Conservation (phyloP, 495 filamentous ascomycete species). For the Trichoderma erinaceum region DNA sequence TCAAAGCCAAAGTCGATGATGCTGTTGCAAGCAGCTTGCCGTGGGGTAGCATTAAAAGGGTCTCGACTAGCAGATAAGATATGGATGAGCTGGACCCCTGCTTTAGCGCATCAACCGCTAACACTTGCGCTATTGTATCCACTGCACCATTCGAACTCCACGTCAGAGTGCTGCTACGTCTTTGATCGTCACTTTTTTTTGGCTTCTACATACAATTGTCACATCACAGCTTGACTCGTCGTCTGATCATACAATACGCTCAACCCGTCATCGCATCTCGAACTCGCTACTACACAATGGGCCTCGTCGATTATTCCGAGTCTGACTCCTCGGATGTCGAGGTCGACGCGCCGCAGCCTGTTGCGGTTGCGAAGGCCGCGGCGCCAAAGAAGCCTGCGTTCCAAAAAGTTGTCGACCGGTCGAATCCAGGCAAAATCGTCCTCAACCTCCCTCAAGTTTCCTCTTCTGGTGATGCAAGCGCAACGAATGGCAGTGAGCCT, state of each 20-base stretch:
- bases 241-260: background rate
- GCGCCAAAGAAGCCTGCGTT: constrained; percentile 48
- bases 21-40: background rate
- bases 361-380: constrained; percentile 29
- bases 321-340: constrained; percentile 62
- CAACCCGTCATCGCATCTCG: background rate
- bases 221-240: background rate
- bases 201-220: background rate
- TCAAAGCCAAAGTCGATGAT: background rate
- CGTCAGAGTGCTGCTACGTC: background rate
- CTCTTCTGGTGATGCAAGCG: constrained; percentile 28
- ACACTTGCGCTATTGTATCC: background rate
- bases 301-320: constrained; percentile 78
- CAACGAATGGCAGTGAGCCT: constrained; percentile 45
- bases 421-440: constrained; percentile 74
- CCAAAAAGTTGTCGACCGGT: constrained; percentile 71
- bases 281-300: constrained; percentile 44
- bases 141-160: background rate
- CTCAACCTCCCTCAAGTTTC: constrained; percentile 59
- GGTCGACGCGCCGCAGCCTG: constrained; percentile 53
- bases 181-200: background rate
- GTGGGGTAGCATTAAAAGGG: background rate
- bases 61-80: background rate
- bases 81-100: background rate
- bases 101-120: background rate